Base-by-base conservation (phyloP, 768 basidiomycete genomes). In the Leccinellum albellum region DNA sequence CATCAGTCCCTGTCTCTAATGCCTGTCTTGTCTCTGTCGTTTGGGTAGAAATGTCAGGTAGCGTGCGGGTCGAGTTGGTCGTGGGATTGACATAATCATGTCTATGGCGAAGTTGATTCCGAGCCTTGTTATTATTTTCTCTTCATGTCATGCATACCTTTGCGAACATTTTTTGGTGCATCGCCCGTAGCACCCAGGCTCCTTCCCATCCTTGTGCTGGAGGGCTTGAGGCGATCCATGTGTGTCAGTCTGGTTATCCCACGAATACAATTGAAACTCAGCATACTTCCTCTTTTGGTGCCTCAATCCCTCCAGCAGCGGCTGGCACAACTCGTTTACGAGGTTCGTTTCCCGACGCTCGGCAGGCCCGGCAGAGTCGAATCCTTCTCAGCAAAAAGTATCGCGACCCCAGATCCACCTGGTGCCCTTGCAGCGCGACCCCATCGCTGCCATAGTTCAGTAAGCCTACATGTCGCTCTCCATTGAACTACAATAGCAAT, bases 81-180 rank as follows among this genome's bases (percentile, higher is more conserved):
- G 15, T 57, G 46, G 44, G 23, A 35, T 35, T 32, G 24, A 15
- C 31, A 26, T 21, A 51, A 23, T 29, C 29, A 1, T 1, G 26
- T 60, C 54, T 61, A 59, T 56, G 52, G 56, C 61, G 7, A 37
- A 17, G 52, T 44, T 37, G 50, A 20, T 47, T 33, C 31, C 28
- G 28, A 29, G 56, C 24, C 50, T 15, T 55, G 33, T 31, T 37
- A 9, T 37, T 17, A 7, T 28, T 35, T n/a, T 33, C 14, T 33
- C 26, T 26, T 26, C 26, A 29, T 40, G n/a, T 40, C 37, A 9
- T 40, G 37, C n/a, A n/a, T 45, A 45, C 44, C 23, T 37, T n/a
- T n/a, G n/a, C n/a, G n/a, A 3, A 42, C 20, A 33, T 28, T 29
- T 28, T n/a, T 37, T 20, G 37, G 37, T 40, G 37, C 44, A 45